A percentile compares a stretch with the other conserved stretches of the same genome.
Conservation (phyloP, 345 rosid species). For the Luvunga scandens region DNA sequence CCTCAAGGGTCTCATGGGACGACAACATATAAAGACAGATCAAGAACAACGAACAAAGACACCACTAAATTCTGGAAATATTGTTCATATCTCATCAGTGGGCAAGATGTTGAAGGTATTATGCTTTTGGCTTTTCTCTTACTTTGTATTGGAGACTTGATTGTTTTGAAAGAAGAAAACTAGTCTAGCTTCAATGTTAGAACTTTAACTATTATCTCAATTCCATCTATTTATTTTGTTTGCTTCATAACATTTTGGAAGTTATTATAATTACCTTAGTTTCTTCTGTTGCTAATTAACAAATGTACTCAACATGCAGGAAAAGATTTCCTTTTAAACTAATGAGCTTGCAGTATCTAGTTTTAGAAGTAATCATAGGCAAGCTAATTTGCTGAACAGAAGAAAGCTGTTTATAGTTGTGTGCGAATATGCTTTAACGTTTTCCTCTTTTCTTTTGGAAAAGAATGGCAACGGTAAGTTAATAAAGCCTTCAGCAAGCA, state of each 20-base stretch:
- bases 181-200: too few species aligned
- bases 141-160: neutral
- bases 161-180: too few species aligned
- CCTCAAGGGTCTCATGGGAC: slow-evolving; percentile 44
- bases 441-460: neutral
- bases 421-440: neutral
- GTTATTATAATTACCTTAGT: neutral
- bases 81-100: neutral
- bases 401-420: neutral
- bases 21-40: too few species aligned
- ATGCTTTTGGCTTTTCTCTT: slow-evolving; percentile 1
- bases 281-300: neutral
- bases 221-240: neutral
- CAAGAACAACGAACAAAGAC: neutral
- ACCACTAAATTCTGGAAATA: neutral
- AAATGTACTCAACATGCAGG: neutral
- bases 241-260: neutral
- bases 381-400: neutral
- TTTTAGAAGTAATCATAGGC: neutral
- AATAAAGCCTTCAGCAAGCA: neutral
- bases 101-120: slow-evolving; percentile 18
- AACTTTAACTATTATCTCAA: neutral
- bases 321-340: neutral
- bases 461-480: slow-evolving; percentile 9
- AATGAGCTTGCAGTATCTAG: neutral